Conservation (phyloP, 2,329 filamentous ascomycete genomes). For the Exophiala phaeomuriformis region DNA sequence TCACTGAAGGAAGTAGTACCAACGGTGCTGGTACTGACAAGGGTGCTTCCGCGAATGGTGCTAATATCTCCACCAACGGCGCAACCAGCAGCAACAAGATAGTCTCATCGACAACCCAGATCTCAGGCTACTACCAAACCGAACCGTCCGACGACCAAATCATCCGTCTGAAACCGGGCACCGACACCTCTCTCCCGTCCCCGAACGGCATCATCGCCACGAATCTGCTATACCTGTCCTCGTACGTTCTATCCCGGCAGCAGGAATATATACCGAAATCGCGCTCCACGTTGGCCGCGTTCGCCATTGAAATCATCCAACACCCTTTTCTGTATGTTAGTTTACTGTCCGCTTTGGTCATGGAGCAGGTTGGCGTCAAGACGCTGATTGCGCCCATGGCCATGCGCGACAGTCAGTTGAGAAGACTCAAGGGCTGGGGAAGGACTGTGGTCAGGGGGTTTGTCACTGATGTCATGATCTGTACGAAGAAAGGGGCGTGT, state of each 20-base stretch:
- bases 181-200: constrained; percentile 85
- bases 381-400: constrained; percentile 44
- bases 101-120: too few relatives aligned
- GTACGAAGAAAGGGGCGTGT: constrained; percentile 21
- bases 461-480: constrained; percentile 24
- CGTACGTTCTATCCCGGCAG: constrained; percentile 57
- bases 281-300: constrained; percentile 69
- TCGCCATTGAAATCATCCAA: constrained; percentile 85
- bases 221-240: constrained; percentile 76
- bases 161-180: constrained; percentile 85
- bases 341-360: constrained; percentile 68
- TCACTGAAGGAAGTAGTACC: constrained; percentile 14
- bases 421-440: constrained; percentile 23
- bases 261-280: constrained; percentile 51
- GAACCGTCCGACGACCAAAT: constrained; percentile 17
- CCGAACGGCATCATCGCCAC: constrained; percentile 80
- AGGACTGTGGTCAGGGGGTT: constrained; percentile 22
- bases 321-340: constrained; percentile 88
- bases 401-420: constrained; percentile 18
- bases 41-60: too few relatives aligned
- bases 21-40: too few relatives aligned
- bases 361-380: constrained; percentile 61
- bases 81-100: neutral
- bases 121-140: constrained; percentile 18
- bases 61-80: neutral